Evolutionary conservation across 164 flowering plant genomes (phyloP).

Genomic region (Tetrastigma voinierianum): DNA sequence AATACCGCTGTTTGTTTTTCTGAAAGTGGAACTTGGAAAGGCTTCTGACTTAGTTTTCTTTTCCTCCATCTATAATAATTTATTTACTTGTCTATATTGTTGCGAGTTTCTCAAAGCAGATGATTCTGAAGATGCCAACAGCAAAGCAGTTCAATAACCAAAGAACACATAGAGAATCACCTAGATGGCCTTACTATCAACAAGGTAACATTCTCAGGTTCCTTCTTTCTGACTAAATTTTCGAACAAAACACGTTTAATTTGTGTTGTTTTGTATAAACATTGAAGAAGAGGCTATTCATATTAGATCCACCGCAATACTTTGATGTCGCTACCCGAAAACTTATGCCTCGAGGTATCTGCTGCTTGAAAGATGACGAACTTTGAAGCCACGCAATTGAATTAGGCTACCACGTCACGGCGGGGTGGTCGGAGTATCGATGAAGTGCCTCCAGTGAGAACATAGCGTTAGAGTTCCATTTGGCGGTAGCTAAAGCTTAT

Average conservation of each 20-base stretch:
- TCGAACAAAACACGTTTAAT: no score
- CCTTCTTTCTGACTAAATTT: not conserved
- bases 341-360: slow-evolving; percentile 56
- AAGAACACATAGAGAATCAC: slow-evolving; percentile 27
- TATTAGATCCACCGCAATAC: slow-evolving; percentile 51
- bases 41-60: not conserved
- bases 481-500: slow-evolving; percentile 78
- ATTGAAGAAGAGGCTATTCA: slow-evolving; percentile 32
- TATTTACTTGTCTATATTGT: not conserved
- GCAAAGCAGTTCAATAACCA: slow-evolving; percentile 46
- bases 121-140: slow-evolving; percentile 39
- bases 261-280: slow-evolving; percentile 24
- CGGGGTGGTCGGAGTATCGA: slow-evolving; percentile 43
- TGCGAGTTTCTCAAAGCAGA: slow-evolving; percentile 56
- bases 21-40: not conserved
- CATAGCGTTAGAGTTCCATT: slow-evolving; percentile 41
- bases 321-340: slow-evolving; percentile 52
- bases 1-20: not conserved
- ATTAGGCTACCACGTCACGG: slow-evolving; percentile 59
- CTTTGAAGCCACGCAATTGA: slow-evolving; percentile 65
- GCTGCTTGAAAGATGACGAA: slow-evolving; percentile 48
- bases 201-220: slow-evolving; percentile 30
- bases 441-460: slow-evolving; percentile 39
- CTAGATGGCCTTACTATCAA: slow-evolving; percentile 35
- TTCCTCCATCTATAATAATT: not conserved